Evolutionary conservation across 2,329 filamentous ascomycete species (phyloP).

Genomic region (Cladosporium sp.): DNA sequence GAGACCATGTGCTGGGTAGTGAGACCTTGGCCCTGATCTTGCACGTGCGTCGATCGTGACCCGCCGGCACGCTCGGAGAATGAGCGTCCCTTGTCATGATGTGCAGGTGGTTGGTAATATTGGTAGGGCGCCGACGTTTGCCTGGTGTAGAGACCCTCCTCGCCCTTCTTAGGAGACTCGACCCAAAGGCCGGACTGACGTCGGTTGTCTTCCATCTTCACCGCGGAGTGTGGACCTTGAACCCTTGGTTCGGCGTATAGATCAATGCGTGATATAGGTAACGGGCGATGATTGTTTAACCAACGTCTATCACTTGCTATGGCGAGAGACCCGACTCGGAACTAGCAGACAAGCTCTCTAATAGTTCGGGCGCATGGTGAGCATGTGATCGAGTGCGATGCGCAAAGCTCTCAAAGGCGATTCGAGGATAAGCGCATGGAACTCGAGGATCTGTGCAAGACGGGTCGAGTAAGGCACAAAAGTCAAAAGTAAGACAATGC

Average conservation of each 20-base stretch:
- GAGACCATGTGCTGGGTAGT: constrained; percentile 10
- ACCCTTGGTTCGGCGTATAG: not conserved
- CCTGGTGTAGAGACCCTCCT: not conserved
- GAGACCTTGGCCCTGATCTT: constrained; percentile 15
- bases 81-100: constrained; percentile 20
- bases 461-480: not conserved
- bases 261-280: not conserved
- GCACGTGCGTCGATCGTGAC: constrained; percentile 7
- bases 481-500: constrained; percentile 3
- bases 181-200: constrained; percentile 29
- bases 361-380: not conserved
- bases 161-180: constrained; percentile 16
- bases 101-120: constrained; percentile 28
- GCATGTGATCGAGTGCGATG: not conserved
- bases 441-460: not conserved
- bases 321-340: not conserved
- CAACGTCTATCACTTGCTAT: not conserved
- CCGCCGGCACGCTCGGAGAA: constrained; percentile 26
- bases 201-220: constrained; percentile 19
- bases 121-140: constrained; percentile 22
- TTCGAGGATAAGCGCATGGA: not conserved
- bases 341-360: not conserved
- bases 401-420: not conserved
- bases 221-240: not conserved
- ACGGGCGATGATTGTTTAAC: not conserved